Conservation (phyloP, 2,329 filamentous ascomycete genomes). For the Neoascochyta sp. region DNA sequence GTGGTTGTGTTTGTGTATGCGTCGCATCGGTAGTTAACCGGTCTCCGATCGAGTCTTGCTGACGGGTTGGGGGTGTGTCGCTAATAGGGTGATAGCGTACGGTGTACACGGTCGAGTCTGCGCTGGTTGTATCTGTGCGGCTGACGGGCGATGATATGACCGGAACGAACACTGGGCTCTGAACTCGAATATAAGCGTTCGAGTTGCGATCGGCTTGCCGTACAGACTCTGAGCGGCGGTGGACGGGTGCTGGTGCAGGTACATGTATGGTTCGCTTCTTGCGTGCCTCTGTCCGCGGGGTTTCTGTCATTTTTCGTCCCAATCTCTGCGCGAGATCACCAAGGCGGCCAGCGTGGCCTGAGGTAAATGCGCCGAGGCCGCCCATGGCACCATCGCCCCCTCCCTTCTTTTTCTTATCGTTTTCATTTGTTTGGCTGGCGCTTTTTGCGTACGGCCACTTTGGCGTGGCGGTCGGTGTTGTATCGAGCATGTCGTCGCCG, state of each 20-base stretch:
- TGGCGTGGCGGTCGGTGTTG: slow-evolving; percentile 56
- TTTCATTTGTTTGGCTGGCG: slow-evolving; percentile 30
- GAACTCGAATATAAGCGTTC: slow-evolving; percentile 28
- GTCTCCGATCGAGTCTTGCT: slow-evolving; percentile 15
- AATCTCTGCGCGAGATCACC: slow-evolving; percentile 27
- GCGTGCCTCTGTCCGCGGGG: slow-evolving; percentile 23
- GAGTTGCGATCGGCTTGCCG: slow-evolving; percentile 22
- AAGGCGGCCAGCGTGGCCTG: slow-evolving; percentile 23
- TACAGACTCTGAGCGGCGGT: slow-evolving; percentile 25
- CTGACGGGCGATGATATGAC: slow-evolving; percentile 55
- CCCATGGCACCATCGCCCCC: slow-evolving; percentile 20
- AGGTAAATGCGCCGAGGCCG: slow-evolving; percentile 22
- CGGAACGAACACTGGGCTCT: slow-evolving; percentile 43
- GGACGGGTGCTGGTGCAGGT: slow-evolving; percentile 29
- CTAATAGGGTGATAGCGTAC: slow-evolving; percentile 58
- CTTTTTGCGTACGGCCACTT: slow-evolving; percentile 45
- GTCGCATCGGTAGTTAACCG: slow-evolving; percentile 8
- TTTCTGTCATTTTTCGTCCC: slow-evolving; percentile 26
- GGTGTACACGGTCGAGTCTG: slow-evolving; percentile 61
- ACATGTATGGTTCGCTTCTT: slow-evolving; percentile 34
- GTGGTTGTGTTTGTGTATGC: slow-evolving; percentile 3
- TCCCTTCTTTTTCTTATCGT: slow-evolving; percentile 29
- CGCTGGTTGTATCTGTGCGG: slow-evolving; percentile 59
- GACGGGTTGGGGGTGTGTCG: slow-evolving; percentile 33
- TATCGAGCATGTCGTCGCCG: slow-evolving; percentile 85